Conservation (phyloP, 2,329 filamentous ascomycete species). For the Pseudofabraea citricarpa region DNA sequence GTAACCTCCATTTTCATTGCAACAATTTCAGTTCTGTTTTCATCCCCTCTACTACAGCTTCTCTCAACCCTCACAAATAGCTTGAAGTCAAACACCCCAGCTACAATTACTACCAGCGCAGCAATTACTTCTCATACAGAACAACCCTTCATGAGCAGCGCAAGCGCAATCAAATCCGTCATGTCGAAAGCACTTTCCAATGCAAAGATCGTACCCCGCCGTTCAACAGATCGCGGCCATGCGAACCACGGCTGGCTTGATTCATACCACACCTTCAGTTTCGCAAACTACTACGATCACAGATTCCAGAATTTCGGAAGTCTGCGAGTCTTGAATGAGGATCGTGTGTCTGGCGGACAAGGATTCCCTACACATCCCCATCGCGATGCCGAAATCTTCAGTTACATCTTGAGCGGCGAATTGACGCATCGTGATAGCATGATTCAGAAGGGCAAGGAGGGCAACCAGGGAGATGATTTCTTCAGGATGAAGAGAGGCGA, state of each 20-base stretch:
- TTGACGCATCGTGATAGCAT: constrained; percentile 85
- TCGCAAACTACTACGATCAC: constrained; percentile 60
- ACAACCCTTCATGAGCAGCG: constrained; percentile 16
- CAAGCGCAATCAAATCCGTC: constrained; percentile 31
- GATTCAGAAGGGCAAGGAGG: constrained; percentile 64
- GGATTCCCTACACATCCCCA: constrained; percentile 86
- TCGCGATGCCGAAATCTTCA: constrained; percentile 85
- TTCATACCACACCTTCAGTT: constrained; percentile 82
- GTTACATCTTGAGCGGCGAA: constrained; percentile 79
- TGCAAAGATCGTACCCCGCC: constrained; percentile 70
- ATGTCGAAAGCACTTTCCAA: constrained; percentile 62
- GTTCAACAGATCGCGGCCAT: constrained; percentile 68
- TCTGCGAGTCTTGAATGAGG: constrained; percentile 83
- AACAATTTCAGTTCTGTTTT: constrained; percentile 10
- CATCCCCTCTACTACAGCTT: constrained; percentile 5
- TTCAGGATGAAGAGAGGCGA: constrained; percentile 72
- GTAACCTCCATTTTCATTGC: constrained; percentile 9
- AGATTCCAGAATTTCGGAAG: constrained; percentile 65
- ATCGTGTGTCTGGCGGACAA: constrained; percentile 67
- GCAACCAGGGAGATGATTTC: constrained; percentile 51
- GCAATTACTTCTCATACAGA: not conserved
- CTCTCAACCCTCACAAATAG: constrained; percentile 1
- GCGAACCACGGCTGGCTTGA: constrained; percentile 84
- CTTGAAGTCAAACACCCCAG: constrained; percentile 3
- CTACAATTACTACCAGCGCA: not conserved